phyloP scores from a whole-genome alignment of 1,139 yeast species.

The Suhomyces maxii region DNA sequence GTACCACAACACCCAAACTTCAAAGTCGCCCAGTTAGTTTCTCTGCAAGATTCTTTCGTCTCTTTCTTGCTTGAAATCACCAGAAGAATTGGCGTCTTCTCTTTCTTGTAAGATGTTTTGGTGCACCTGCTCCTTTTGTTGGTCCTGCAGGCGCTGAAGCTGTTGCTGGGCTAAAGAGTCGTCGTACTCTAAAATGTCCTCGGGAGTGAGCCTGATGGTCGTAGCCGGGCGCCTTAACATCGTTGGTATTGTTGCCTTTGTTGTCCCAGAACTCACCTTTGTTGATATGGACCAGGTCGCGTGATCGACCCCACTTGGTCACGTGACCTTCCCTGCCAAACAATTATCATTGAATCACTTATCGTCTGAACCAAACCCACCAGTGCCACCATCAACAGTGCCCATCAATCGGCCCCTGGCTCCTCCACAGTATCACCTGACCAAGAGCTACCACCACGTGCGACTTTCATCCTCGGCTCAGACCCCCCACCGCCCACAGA shows the following conservation, averaged over 20 bases:
- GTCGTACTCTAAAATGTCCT: slow-evolving; percentile 63
- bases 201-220: slow-evolving; percentile 62
- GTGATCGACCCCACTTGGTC: not conserved
- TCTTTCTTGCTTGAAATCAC: slow-evolving; percentile 3
- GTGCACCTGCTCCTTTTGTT: slow-evolving; percentile 2
- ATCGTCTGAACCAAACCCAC: not conserved
- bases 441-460: slow-evolving; percentile 4
- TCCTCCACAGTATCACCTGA: not conserved
- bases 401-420: not conserved
- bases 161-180: slow-evolving; percentile 27
- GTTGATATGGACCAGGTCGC: not conserved
- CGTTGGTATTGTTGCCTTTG: not conserved
- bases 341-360: not conserved
- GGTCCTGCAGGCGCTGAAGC: slow-evolving; percentile 6
- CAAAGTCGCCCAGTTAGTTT: not conserved
- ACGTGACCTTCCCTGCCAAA: not conserved
- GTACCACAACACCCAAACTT: too few species aligned
- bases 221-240: slow-evolving; percentile 71
- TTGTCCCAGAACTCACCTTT: too few species aligned
- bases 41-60: slow-evolving; percentile 12
- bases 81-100: slow-evolving; percentile 1
- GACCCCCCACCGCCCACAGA: not conserved
- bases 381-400: not conserved
- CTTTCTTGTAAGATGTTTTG: slow-evolving; percentile 6
- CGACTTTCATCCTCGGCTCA: slow-evolving; percentile 1